Base-by-base conservation (phyloP, 2,329 filamentous ascomycete species). In the Fusarium napiforme region DNA sequence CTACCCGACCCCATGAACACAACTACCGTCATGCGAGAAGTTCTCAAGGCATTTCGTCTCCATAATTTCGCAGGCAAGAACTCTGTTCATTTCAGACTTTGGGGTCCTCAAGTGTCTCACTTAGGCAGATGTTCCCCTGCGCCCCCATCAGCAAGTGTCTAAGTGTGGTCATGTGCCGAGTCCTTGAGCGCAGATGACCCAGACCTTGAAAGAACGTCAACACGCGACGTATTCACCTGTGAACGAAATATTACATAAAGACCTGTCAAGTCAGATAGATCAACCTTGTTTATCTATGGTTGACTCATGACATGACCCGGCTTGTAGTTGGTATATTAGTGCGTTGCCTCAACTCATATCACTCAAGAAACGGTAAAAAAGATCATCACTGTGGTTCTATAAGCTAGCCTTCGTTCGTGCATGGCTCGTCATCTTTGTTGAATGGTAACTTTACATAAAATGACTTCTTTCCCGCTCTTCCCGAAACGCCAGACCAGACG, bases 401-500 rank as follows among this genome's bases (percentile, higher is more conserved):
- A 76, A 70, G 50, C 49, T 70, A 60, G 66, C 69, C 63, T 62
- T 76, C 56, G 63, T 69, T 61, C 66, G 69, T 59, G 56, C 73
- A 67, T 69, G 64, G 68, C 68, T 77, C 70, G 61, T 75, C 72
- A 72, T 71, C 72, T 75, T 74, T 55, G 62, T 73, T 67, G 67
- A 75, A 73, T 39, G 71, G 65, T 78, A 67, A 75, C 64, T 77
- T 69, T 77, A 80, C 78, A 80, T 74, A 74, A 74, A 74, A 79
- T 75, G 73, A 74, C 75, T 69, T 46, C 78, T 78, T 80, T 75
- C 73, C 74, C 67, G 69, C 66, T 77, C 77, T 75, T 76, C 72
- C 78, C 60, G 32, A 70, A 82, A 82, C 80, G 80, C 80, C 80
- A 75, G 64, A 72, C 77, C 73, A 75, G 72, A 77, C 76, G 75